Base-by-base conservation (phyloP, 805 yeast species). In the Wickerhamiella azyma region DNA sequence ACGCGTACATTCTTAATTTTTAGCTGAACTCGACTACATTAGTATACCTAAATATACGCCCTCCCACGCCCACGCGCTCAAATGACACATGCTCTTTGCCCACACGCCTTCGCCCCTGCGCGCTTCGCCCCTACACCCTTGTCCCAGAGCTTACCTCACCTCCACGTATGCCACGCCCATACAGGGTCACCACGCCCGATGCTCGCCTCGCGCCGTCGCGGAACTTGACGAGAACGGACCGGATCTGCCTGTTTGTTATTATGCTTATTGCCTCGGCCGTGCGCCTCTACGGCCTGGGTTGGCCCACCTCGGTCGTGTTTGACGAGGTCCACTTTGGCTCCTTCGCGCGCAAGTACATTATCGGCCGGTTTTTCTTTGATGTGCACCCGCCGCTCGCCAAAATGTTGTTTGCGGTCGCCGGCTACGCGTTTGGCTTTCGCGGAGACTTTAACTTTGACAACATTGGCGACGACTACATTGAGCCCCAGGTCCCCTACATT, bases 271-370 rank as follows among this genome's bases (percentile, higher is more conserved):
- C 94, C 0, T 50, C 69, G 10, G 55, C 63, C 40, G 72, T 85
- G 42, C 76, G 99, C 54, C 67, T 81, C 45, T 66, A 69, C 53
- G 66, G 72, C 45, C 67, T 92, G 48, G 66, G 72, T 24, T 59
- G 66, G 51, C 99, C 99, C 35, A 65, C 77, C 55, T 76, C 88
- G 26, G 94, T 86, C 32, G 94, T 89, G 10, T 84, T 84, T 53
- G 95, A 86, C 62, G 98, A 89, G 63, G 92, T 83, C 36, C 94
- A 84, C 64, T 92, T 92, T 57, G 98, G 98, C 47, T 94, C 94
- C n/a, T 92, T 89, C 66, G 94, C 96, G 28, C 72, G 80, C 48
- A 78, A 83, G 63, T 92, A 86, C 66, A 68, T 69, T 52, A 66
- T 66, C 43, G 83, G 84, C 19, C 67, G 71, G 36, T 79, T 75